These are phyloP conservation scores for Rhododendron williamsianum DNA, from an alignment of 148 eudicot genomes.

Conservation along the genomic window DNA sequence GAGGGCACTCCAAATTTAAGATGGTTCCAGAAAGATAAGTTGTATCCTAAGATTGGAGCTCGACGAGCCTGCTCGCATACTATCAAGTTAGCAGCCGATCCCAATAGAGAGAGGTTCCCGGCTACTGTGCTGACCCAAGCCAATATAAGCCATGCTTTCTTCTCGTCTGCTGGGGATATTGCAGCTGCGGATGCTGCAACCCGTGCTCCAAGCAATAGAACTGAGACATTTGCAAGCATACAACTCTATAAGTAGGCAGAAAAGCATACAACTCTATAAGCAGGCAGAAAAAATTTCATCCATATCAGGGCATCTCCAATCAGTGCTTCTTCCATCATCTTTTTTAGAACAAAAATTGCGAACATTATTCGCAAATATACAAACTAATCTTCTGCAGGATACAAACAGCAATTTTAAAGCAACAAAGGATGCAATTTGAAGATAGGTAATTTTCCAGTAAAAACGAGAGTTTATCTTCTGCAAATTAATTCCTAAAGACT, in stretches of 20 bases:
- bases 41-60: slow-evolving; percentile 55
- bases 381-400: background rate
- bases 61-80: slow-evolving; percentile 95
- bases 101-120: slow-evolving; percentile 76
- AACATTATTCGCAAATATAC: background rate
- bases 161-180: slow-evolving; percentile 60
- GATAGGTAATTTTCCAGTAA: background rate
- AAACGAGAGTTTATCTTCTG: background rate
- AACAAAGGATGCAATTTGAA: background rate
- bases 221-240: slow-evolving; percentile 27
- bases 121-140: slow-evolving; percentile 98
- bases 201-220: slow-evolving; percentile 68
- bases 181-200: slow-evolving; percentile 80
- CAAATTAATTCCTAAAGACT: background rate
- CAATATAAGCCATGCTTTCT: slow-evolving; percentile 82
- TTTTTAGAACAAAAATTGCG: background rate
- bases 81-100: slow-evolving; percentile 92
- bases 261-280: background rate
- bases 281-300: background rate
- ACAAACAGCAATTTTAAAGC: background rate
- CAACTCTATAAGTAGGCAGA: background rate
- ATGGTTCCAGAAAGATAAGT: slow-evolving; percentile 72
- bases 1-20: slow-evolving; percentile 91
- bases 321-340: background rate
- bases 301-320: background rate